Conservation (phyloP, 163 green algal species). For the Scenedesmus sp. region DNA sequence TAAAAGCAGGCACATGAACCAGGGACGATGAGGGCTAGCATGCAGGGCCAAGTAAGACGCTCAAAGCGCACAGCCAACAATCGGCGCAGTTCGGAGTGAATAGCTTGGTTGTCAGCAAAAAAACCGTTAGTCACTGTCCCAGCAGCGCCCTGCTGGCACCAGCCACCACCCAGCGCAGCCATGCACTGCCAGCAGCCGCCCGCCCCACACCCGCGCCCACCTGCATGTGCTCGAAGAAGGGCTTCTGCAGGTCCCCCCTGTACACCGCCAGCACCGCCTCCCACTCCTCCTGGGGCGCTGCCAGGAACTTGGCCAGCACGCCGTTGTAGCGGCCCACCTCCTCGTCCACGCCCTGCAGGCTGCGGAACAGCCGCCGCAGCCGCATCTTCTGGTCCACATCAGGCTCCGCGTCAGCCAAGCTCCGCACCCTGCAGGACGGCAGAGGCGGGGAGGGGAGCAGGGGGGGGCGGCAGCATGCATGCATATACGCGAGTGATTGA, state of each 20-base stretch:
- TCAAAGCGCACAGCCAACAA: no score
- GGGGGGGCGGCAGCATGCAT: not conserved
- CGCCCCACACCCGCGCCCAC: not conserved
- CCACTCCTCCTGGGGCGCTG: conserved; percentile 69
- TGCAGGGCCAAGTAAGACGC: no score
- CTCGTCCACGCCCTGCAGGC: conserved; percentile 63
- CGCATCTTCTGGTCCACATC: conserved; percentile 74
- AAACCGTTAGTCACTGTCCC: no score
- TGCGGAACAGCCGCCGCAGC: conserved; percentile 66
- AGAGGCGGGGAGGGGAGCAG: not conserved
- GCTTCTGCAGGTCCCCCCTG: conserved; percentile 67
- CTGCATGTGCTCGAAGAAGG: conserved; percentile 75
- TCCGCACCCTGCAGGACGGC: conserved; percentile 57
- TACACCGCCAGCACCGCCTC: conserved; percentile 67
- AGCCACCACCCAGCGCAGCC: not conserved
- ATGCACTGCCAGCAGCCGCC: not conserved
- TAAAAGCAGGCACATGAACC: no score
- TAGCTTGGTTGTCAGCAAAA: no score
- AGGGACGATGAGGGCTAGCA: no score
- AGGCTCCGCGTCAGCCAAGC: conserved; percentile 61
- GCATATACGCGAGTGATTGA: not conserved
- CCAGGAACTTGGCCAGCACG: conserved; percentile 63
- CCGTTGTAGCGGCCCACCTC: conserved; percentile 66
- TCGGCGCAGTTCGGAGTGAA: no score
- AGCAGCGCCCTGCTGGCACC: not conserved